Evolutionary conservation across 257 asterid species (phyloP), one percentile per base, ranked within the genome.

Genomic region (Eucommia ulmoides): DNA sequence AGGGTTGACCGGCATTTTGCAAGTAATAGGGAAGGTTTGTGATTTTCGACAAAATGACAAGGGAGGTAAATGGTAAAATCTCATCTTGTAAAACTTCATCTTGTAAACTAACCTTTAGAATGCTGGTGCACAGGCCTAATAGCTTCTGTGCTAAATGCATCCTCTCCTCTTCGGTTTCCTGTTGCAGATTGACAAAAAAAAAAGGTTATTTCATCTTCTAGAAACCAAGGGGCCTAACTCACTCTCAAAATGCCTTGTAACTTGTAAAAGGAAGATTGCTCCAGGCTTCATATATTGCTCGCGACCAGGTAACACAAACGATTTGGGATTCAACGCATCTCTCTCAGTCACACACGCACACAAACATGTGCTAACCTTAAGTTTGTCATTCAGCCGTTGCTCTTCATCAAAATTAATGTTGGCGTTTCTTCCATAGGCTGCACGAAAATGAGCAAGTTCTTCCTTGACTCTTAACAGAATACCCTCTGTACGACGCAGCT

Each of bases 121-220:
- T 86, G 49, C 69, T 69, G 62, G 94, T 79, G 50, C 96, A 82
- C 51, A 83, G 57, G 77, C 95, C 74, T 53, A 83, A 56, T 64
- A 89, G 66, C 77, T 86, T 82, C 72, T 77, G 93, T 64, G 96
- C 96, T 60, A 91, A 65, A 56, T 86, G 94, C 60, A 91, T 59
- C 56, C 82, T 78, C 67, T 85, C 96, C 53, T 79, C 89, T 74
- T 86, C 98, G 8, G 76, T 68, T 67, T 81, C 98, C 98, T 91
- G 77, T 71, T 55, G 49, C 63, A 60, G 49, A 60, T 44, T 44
- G 38, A 60, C 53, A n/a, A n/a, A n/a, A n/a, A n/a, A n/a, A n/a
- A n/a, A n/a, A n/a, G n/a, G n/a, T n/a, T n/a, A n/a, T n/a, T n/a
- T n/a, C n/a, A n/a, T n/a, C n/a, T n/a, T n/a, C n/a, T n/a, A n/a